A percentile compares a stretch with the other conserved stretches of the same genome.
Evolutionary conservation across 2,329 filamentous ascomycete species (phyloP).

Genomic region (Monilinia fructigena): DNA sequence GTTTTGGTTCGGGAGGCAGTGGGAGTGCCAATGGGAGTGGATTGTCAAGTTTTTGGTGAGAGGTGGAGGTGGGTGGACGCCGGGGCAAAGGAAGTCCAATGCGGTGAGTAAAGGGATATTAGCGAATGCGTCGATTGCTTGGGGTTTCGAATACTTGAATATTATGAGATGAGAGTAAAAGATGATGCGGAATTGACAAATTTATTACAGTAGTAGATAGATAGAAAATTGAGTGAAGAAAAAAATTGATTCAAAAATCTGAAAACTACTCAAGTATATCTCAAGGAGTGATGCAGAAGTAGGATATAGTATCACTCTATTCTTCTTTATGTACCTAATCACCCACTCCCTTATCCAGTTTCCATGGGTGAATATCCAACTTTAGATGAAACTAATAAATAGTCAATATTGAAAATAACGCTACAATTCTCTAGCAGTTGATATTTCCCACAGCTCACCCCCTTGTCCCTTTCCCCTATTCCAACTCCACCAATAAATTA

Average conservation of each 20-base stretch:
- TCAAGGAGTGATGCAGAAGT: not conserved
- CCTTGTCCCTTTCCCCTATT: no score
- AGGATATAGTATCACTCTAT: not conserved
- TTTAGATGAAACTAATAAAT: no score
- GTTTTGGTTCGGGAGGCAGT: conserved; percentile 14
- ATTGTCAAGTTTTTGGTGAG: conserved; percentile 11
- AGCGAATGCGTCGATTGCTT: not conserved
- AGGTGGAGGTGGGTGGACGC: conserved; percentile 17
- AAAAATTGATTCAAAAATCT: not conserved
- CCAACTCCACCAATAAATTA: no score
- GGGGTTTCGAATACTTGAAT: conserved; percentile 3
- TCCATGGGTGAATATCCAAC: no score
- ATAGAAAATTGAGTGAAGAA: conserved; percentile 1
- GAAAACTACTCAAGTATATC: not conserved
- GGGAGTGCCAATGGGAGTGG: conserved; percentile 15
- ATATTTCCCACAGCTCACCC: no score
- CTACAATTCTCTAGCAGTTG: no score
- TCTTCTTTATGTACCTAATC: not conserved
- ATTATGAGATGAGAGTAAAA: conserved; percentile 2
- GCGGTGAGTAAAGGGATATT: not conserved
- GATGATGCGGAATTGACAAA: not conserved
- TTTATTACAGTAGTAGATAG: not conserved
- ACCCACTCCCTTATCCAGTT: not conserved
- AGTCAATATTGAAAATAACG: no score
- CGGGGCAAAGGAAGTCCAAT: conserved; percentile 20